Evolutionary conservation across 1,284 basidiomycete species (phyloP), one percentile per base, ranked within the genome.

Genomic region (Tilletia walkeri): DNA sequence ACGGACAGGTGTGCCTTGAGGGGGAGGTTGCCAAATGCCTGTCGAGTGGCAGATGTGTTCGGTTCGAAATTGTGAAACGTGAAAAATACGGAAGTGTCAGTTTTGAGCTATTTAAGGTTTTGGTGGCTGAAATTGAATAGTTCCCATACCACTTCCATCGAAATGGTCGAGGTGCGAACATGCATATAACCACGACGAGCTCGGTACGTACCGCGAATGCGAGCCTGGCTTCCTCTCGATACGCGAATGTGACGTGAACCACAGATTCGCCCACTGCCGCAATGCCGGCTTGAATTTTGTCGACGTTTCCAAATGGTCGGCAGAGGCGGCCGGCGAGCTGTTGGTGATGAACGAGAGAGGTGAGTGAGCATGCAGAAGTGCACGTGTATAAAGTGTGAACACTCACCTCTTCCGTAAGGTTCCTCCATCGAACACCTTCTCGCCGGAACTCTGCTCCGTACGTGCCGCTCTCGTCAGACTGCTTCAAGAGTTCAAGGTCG

Each of bases 1-100:
- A 39, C 59, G 18, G 59, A 63, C 18, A 63, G 34, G 14, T 63
- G 59, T 20, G 59, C 59, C 59, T 63, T 63, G 30, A 63, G 59
- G 18, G 59, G 59, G 20, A 63, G 59, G 39, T 41, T 63, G 7
- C 38, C 36, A n/a, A 63, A 63, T 36, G 59, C 59, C 59, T 63
- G 34, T 39, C 59, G n/a, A 38, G 54, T 24, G 16, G 20, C 54
- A 56, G 54, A 12, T 34, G 12, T 56, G 16, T 56, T 34, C 54
- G 54, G 50, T 1, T 30, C 5, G 34, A 30, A 34, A 30, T 24
- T 56, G 54, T 56, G 20, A 56, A 56, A 4, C 54, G 54, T 12
- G 34, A 14, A 45, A 45, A 34, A 30, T 56, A 30, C 24, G 20
- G 20, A 56, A 53, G 4, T 24, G 54, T 30, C 20, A 20, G 54